Evolutionary conservation across 2,329 filamentous ascomycete genomes (phyloP), one percentile per base, ranked within the genome.

Genomic region (Neofusicoccum laricinum): DNA sequence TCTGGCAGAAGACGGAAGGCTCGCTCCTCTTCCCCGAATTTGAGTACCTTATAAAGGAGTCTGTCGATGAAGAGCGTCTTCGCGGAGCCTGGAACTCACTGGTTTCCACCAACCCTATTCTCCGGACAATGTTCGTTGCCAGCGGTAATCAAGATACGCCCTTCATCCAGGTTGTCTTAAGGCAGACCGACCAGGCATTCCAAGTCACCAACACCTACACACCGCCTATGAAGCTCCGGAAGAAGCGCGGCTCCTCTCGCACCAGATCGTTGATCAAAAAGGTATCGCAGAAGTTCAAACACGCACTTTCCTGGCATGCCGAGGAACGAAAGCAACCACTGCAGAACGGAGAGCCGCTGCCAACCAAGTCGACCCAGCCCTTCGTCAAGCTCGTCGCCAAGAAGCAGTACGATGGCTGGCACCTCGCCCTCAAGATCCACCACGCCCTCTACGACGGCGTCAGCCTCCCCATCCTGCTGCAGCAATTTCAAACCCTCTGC

Each of bases 401-500:
- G 21, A 68, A 72, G 51, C 71, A 66, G 0, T n/a, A 67, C 2
- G 64, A 63, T 25, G 74, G 75, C 15, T 80, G 77, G 68, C 66
- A 69, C 7, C 64, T 82, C 49, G 68, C 77, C 50, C 77, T 84
- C 2, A 79, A 81, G 30, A 88, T 97, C 4, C 93, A 97, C 67
- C 93, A 98, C 73, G 90, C 91, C 0, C 81, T 97, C 0, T 98
- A 97, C 72, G 94, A 97, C 73, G 93, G 89, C 5, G 83, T 96
- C 66, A 95, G 91, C 69, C 79, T 97, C 4, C 85, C 88, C 0
- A 73, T 83, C 0, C 77, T 96, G 5, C 78, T 92, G 21, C 72
- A 82, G 14, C 76, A 84, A 45, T 76, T 89, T 12, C 75, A 82
- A 66, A 66, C 70, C 4, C 67, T 80, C 40, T 87, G 74, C 77